Evolutionary conservation across 1,284 basidiomycete genomes (phyloP), one percentile per base, ranked within the genome.

Genomic region (Trichosporon sp.): DNA sequence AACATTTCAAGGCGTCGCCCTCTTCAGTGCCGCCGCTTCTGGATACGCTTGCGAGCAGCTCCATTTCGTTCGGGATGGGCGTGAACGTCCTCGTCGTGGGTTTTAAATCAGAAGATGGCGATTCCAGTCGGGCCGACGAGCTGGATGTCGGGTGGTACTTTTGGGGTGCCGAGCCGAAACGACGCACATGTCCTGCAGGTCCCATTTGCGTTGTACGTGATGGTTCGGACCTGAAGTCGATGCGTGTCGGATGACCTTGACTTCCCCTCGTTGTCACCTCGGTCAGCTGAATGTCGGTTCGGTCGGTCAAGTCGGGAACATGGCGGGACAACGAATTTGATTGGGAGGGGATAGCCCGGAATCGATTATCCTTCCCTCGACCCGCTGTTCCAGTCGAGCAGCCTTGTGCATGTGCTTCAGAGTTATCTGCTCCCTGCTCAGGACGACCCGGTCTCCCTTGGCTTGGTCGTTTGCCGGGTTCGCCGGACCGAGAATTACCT

Each of bases 1-100:
- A 76, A 66, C 80, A 74, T 69, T 82, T 83, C 70, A 83, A 72
- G 75, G 78, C 78, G 75, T 83, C 82, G 60, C 81, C 81, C 62
- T 79, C 77, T 0, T 78, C 82, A 60, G 78, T 75, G 0, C 82
- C 82, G 13, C 82, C 82, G 31, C 75, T 76, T 15, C 81, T 67
- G 9, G 75, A 76, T 1, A 82, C 79, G 58, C 71, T 74, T 34
- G 79, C 79, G 3, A 81, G 72, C 69, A 78, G 44, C 64, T 80
- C 79, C 77, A 80, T 80, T 65, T 78, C 76, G 47, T 58, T 56
- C 8, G 56, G 51, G n/a, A 38, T 32, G 7, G 68, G 56, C 62
- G 68, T 63, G 44, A 56, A 53, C 25, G 29, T 47, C 18, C 67
- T 29, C 9, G 21, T 44, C 23, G 64, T 65, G 4, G 47, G 65